Percentiles rank a stretch among this genome's conserved stretches.
Conservation (phyloP, 805 yeast genomes). For the Metschnikowia similis region DNA sequence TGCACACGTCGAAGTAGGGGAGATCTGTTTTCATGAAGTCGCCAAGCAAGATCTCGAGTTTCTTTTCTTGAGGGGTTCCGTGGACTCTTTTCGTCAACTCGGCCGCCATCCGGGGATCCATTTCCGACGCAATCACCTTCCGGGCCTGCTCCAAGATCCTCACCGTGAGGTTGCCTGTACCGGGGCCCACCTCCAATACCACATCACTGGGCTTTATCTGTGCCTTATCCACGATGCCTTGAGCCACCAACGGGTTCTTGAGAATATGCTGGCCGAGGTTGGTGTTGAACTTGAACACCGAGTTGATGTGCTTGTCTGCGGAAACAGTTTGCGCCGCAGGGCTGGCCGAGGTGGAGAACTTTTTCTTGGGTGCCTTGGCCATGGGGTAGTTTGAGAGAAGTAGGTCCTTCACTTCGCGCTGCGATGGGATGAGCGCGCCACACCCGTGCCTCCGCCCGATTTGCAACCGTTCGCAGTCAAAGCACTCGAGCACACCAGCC, state of each 20-base stretch:
- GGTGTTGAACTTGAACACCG: conserved; percentile 95
- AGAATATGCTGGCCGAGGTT: conserved; percentile 95
- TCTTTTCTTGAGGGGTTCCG: conserved; percentile 91
- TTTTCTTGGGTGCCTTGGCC: conserved; percentile 66
- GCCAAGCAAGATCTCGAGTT: conserved; percentile 86
- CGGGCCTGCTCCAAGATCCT: conserved; percentile 87
- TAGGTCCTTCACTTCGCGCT: conserved; percentile 7
- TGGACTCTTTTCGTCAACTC: conserved; percentile 96
- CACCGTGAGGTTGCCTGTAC: conserved; percentile 96
- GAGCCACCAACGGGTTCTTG: conserved; percentile 94
- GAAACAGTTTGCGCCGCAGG: conserved; percentile 57
- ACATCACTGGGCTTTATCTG: conserved; percentile 86
- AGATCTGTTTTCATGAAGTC: conserved; percentile 94
- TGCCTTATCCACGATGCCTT: conserved; percentile 97
- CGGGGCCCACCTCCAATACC: conserved; percentile 97
- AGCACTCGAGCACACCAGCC: background rate
- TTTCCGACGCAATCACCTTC: conserved; percentile 93
- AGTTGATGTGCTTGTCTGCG: conserved; percentile 65
- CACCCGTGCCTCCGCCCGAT: conserved; percentile 5
- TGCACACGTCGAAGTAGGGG: conserved; percentile 93
- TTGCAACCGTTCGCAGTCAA: conserved; percentile 6
- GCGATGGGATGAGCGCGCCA: conserved; percentile 1
- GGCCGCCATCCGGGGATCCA: conserved; percentile 99
- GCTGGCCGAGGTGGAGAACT: conserved; percentile 44
- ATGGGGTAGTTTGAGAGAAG: conserved; percentile 22